Percentiles rank a stretch among this genome's conserved stretches.
Conservation (phyloP, 2,329 filamentous ascomycete genomes). For the Ceratocystis lukuohia region DNA sequence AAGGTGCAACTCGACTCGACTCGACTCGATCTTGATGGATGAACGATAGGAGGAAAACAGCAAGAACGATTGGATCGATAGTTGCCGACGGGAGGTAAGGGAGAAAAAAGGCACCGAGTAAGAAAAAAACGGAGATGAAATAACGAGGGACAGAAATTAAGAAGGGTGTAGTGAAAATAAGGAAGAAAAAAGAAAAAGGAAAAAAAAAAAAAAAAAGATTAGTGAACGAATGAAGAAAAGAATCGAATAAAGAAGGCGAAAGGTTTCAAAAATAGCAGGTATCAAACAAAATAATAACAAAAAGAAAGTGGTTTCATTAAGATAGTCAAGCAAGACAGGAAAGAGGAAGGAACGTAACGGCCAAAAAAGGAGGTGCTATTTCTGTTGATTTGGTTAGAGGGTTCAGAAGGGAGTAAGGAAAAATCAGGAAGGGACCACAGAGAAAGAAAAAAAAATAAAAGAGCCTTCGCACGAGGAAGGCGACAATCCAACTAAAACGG, state of each 20-base stretch:
- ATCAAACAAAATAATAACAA: constrained; percentile 10
- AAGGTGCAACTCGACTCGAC: not conserved
- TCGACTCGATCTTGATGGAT: not conserved
- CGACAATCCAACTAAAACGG: no score
- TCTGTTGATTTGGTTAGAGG: not conserved
- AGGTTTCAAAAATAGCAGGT: not conserved
- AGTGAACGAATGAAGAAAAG: constrained; percentile 8
- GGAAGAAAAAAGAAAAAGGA: constrained; percentile 1
- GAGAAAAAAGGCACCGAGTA: not conserved
- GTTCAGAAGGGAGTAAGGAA: constrained; percentile 13
- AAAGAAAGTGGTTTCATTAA: constrained; percentile 10
- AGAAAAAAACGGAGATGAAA: not conserved
- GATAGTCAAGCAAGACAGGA: constrained; percentile 14
- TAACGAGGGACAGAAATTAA: not conserved
- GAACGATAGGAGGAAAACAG: not conserved
- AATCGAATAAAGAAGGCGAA: constrained; percentile 5
- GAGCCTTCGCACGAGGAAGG: no score
- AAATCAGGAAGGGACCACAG: not conserved
- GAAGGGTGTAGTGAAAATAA: not conserved
- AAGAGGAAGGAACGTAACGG: constrained; percentile 8
- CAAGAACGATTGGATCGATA: not conserved
- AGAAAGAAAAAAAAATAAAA: no score
- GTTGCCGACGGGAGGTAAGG: not conserved
- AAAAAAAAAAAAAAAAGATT: constrained; percentile 3
- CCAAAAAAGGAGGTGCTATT: constrained; percentile 2